Percentiles rank a stretch among this genome's conserved stretches.
phyloP scores from a whole-genome alignment of 352 stramenopile species.

The Pythium myriotylum region DNA sequence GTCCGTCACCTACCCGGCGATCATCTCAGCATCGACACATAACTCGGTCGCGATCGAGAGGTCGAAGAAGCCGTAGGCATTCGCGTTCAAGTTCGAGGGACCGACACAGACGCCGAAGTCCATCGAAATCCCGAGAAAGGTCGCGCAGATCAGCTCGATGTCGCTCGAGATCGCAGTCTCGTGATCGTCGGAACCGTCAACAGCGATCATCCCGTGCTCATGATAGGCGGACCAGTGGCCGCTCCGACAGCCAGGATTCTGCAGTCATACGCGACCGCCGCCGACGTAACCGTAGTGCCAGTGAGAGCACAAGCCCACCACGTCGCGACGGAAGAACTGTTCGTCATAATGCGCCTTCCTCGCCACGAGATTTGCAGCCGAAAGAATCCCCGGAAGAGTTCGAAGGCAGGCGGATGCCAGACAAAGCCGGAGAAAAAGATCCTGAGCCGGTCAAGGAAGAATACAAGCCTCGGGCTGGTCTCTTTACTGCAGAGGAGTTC shows the following conservation, averaged over 20 bases:
- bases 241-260: constrained; percentile 2
- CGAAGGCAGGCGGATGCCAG: background rate
- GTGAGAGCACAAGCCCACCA: too few species aligned
- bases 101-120: background rate
- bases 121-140: constrained; percentile 7
- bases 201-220: constrained; percentile 1
- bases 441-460: constrained; percentile 12
- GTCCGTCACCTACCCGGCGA: too few species aligned
- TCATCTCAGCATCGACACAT: background rate
- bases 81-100: background rate
- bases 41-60: constrained; percentile 19
- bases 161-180: constrained; percentile 24
- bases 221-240: constrained; percentile 8
- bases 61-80: background rate
- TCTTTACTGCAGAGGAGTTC: constrained; percentile 78
- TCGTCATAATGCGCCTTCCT: too few species aligned
- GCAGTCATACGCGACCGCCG: background rate
- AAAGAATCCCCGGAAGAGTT: background rate
- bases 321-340: too few species aligned
- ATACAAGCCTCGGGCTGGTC: constrained; percentile 45
- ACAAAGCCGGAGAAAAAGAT: background rate
- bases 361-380: too few species aligned
- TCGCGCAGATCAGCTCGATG: constrained; percentile 1
- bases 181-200: constrained; percentile 23
- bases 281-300: background rate